Evolutionary conservation across 306 rosid genomes (phyloP), one percentile per base, ranked within the genome.

Genomic region (Trifolium repens): DNA sequence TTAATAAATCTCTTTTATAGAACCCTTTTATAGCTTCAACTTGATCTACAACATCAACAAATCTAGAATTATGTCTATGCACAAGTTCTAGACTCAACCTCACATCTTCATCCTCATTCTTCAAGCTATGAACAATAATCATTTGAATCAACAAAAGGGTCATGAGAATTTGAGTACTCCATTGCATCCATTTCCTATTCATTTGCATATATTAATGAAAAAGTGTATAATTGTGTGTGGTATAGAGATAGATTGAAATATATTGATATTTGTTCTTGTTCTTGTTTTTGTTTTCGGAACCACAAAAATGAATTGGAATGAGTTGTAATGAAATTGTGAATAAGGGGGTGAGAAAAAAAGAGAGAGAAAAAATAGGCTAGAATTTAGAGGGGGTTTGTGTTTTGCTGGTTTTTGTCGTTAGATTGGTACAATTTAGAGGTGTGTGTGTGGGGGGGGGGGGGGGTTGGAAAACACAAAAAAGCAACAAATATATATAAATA

Each of bases 41-140:
- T 42, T 55, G 50, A 60, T 68, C 46, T 76, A 75, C 1, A 8
- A 0, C 46, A 0, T 1, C 42, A 3, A 12, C 8, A 11, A 78
- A 9, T 2, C 81, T 79, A 0, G 85, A 60, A 37, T 85, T 73
- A 71, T 87, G 72, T 19, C 89, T 60, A 78, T 89, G 93, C 13
- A 91, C 72, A 3, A 91, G 58, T 69, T 89, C 91, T 46, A 91
- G 12, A 43, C 60, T 85, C 80, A 84, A 9, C 4, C 16, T n/a
- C 0, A 72, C 16, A 3, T 3, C 11, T 0, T 19, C 72, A 1
- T 72, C 7, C 2, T 69, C 64, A 14, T 70, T 9, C 9, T 42
- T 44, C 15, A 59, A 14, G 19, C 83, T 83, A 37, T 77, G 50
- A 30, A 59, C 59, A 16, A 12, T 1, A 4, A 61, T 16, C 9